A percentile compares a stretch with the other conserved stretches of the same genome.
Conservation (phyloP, 2,329 filamentous ascomycete species). For the Endoconidiophora laricicola region DNA sequence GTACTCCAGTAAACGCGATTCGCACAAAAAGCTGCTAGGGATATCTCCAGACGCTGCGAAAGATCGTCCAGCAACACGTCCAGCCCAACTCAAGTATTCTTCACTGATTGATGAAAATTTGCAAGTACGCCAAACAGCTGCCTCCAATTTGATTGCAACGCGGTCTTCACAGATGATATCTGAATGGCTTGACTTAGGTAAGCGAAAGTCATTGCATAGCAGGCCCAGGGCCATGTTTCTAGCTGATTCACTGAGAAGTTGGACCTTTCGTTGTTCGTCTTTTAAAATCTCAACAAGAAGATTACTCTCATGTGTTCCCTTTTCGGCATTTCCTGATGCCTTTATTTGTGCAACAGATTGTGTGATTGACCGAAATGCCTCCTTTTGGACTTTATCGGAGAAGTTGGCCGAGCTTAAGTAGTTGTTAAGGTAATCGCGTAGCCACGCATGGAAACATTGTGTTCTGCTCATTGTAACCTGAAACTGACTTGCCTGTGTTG, state of each 20-base stretch:
- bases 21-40: conserved; percentile 40
- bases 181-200: conserved; percentile 22
- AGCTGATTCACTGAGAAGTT: conserved; percentile 54
- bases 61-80: conserved; percentile 64
- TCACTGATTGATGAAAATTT: conserved; percentile 43
- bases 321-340: conserved; percentile 50
- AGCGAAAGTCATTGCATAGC: conserved; percentile 59
- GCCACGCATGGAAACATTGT: conserved; percentile 61
- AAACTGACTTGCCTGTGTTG: conserved; percentile 73
- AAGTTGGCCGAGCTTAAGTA: conserved; percentile 39
- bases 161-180: conserved; percentile 56
- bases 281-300: conserved; percentile 65
- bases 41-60: conserved; percentile 63
- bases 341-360: conserved; percentile 51
- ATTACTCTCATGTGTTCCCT: conserved; percentile 57
- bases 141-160: conserved; percentile 42
- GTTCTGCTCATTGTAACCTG: conserved; percentile 60
- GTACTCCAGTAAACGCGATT: conserved; percentile 39
- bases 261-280: conserved; percentile 45
- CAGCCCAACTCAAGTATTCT: conserved; percentile 71
- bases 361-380: conserved; percentile 49
- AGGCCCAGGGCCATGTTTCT: conserved; percentile 53
- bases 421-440: conserved; percentile 48
- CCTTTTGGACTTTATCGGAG: conserved; percentile 29
- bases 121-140: conserved; percentile 63